These are phyloP conservation scores for Bigelowiella natans DNA, from an alignment of 78 protist species.

Conservation along the genomic window DNA sequence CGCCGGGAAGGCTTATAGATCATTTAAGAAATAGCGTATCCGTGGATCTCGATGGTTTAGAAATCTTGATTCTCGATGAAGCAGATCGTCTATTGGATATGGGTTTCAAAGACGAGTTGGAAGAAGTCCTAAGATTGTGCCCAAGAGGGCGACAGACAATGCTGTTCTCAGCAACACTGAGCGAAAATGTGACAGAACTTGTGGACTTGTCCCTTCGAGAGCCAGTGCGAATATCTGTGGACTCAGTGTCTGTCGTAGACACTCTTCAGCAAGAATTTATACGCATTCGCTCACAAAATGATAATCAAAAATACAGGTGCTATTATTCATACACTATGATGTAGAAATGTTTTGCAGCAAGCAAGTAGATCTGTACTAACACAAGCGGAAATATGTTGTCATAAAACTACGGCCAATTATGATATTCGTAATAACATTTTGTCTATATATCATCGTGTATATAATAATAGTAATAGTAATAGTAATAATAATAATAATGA, in stretches of 20 bases:
- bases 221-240: background rate
- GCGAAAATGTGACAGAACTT: background rate
- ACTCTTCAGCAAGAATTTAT: background rate
- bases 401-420: no score
- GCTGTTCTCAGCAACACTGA: constrained; percentile 23
- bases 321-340: no score
- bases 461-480: no score
- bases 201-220: background rate
- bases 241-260: background rate
- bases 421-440: no score
- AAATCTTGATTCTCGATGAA: constrained; percentile 25
- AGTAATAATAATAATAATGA: no score
- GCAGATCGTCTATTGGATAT: constrained; percentile 30
- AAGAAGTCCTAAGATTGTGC: background rate
- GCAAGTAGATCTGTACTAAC: no score
- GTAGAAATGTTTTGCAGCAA: no score
- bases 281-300: background rate
- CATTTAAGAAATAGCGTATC: background rate
- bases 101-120: constrained; percentile 26
- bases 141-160: constrained; percentile 4
- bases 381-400: no score
- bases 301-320: no score
- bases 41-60: background rate
- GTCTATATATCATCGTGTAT: no score
- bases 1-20: constrained; percentile 4